Percentiles rank a stretch among this genome's conserved stretches.
phyloP scores from a whole-genome alignment of 2,329 filamentous ascomycete species.

The Alternaria ventricosa region DNA sequence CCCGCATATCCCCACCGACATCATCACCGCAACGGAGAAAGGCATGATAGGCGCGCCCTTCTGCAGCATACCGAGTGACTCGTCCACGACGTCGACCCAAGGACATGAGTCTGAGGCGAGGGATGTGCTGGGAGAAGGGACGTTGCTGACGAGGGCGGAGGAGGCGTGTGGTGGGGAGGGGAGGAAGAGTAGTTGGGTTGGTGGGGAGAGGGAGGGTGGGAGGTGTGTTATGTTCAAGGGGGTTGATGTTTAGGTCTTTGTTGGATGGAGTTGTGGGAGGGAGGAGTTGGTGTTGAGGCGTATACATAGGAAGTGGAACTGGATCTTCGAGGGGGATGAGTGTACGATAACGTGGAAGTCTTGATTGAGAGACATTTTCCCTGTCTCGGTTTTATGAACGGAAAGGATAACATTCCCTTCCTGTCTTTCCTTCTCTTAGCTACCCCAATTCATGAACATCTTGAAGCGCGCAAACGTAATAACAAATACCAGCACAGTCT shows the following conservation, averaged over 20 bases:
- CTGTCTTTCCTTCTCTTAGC: neutral
- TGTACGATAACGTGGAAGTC: neutral
- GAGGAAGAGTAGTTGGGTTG: conserved; percentile 1
- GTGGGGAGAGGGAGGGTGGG: conserved; percentile 1
- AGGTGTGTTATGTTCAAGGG: conserved; percentile 32
- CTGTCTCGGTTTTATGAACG: neutral
- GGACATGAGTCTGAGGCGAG: neutral
- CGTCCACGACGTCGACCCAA: neutral
- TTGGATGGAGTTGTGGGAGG: too few species aligned
- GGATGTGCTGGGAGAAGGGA: neutral
- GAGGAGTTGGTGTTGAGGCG: neutral
- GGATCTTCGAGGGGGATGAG: neutral
- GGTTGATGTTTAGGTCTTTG: conserved; percentile 13
- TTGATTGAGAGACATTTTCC: neutral
- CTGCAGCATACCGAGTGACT: neutral
- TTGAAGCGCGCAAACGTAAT: neutral
- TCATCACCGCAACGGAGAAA: conserved; percentile 30
- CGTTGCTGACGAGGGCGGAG: conserved; percentile 12
- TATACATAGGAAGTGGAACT: neutral
- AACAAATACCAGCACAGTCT: neutral
- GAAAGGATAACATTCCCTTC: neutral
- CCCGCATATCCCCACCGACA: conserved; percentile 3
- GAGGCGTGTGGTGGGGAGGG: conserved; percentile 13
- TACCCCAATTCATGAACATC: neutral
- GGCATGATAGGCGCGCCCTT: conserved; percentile 23